Evolutionary conservation across 306 rosid genomes (phyloP), one percentile per base, ranked within the genome.

Genomic region (Sindora glabra): DNA sequence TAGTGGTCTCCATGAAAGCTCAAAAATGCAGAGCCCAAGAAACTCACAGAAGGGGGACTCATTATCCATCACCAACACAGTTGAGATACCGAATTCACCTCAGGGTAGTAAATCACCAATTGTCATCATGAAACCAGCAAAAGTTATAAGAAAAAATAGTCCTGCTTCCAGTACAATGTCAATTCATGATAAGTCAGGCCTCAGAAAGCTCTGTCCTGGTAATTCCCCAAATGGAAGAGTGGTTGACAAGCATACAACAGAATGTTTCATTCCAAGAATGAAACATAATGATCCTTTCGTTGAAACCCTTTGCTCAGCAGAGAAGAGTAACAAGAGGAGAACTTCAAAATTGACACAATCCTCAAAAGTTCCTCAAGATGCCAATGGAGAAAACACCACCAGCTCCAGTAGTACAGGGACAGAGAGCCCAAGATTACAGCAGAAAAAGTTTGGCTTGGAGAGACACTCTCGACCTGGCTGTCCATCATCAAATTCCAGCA

Each of bases 111-210:
- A 59, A 67, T 67, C 80, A 33, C 86, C 90, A 18, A 80, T 76
- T 18, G 70, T 79, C 39, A 62, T 85, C 75, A 79, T 75, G 86
- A 91, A 75, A 68, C 81, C 87, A 29, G 76, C 82, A 22, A 79
- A 70, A 74, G 75, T 41, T 33, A 25, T 59, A 13, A 76, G 70
- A 49, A 90, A 79, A 75, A 50, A 46, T 25, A 65, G 47, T 34
- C 49, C 72, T 23, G 67, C 72, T 54, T 70, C 82, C 38, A 30
- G 53, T 10, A 65, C 24, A 19, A 57, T 55, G 36, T n/a, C 64
- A 39, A 37, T 51, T 60, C 77, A 66, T 44, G 71, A 61, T 65
- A 67, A 57, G 60, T 50, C 77, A 17, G 61, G 65, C 48, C 65
- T 56, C 64, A 55, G 25, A 45, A 74, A 51, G 66, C 40, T 30